These are phyloP conservation scores for Cucumis cinereus DNA, from an alignment of 306 rosid genomes.

Conservation along the genomic window DNA sequence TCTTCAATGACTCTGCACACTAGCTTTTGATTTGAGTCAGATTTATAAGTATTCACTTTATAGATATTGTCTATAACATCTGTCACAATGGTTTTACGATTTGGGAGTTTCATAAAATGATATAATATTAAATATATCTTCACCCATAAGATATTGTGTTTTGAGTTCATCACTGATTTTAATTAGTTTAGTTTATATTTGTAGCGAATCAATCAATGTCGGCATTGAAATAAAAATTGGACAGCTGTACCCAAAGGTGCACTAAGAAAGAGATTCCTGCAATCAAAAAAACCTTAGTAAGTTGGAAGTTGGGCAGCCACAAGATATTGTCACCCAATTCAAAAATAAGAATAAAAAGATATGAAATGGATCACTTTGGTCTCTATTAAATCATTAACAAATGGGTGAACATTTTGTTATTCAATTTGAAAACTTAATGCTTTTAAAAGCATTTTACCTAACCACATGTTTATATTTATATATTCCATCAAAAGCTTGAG, in stretches of 20 bases:
- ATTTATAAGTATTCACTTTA: background rate
- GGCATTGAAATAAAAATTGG: background rate
- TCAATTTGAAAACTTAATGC: background rate
- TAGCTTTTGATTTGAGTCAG: background rate
- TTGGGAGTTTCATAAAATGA: too few species aligned
- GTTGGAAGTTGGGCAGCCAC: background rate
- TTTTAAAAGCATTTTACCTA: background rate
- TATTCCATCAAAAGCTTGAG: background rate
- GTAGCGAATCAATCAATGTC: background rate
- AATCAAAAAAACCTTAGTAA: background rate
- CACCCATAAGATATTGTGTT: too few species aligned
- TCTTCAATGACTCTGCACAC: background rate
- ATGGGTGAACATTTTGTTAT: background rate
- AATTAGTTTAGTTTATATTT: background rate
- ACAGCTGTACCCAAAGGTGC: background rate
- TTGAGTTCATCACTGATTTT: too few species aligned
- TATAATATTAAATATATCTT: too few species aligned
- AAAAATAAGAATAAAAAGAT: background rate
- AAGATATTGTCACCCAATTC: slow-evolving; percentile 1
- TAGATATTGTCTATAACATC: background rate
- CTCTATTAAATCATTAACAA: background rate
- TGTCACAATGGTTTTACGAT: too few species aligned
- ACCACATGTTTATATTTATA: background rate
- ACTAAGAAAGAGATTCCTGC: background rate
- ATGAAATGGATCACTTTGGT: background rate